Conservation (phyloP, 78 protist genomes). For the Dictyostelium brefeldianum region DNA sequence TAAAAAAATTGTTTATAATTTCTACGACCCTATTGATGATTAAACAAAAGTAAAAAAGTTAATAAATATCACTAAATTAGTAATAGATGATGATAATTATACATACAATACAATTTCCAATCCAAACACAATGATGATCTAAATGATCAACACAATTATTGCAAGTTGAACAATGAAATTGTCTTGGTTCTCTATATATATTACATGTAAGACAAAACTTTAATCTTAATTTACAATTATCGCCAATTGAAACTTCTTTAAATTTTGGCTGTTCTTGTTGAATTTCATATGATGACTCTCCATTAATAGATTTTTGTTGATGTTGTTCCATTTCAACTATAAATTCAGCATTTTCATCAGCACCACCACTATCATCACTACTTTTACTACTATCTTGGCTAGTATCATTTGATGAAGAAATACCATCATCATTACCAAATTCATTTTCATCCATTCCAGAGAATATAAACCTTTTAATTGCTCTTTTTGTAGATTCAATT, state of each 20-base stretch:
- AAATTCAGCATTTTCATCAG: background rate
- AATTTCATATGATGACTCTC: background rate
- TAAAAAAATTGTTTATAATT: conserved; percentile 39
- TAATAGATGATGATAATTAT: background rate
- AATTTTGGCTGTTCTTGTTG: background rate
- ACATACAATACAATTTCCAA: conserved; percentile 84
- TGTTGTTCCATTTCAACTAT: conserved; percentile 18
- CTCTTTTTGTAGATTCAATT: background rate
- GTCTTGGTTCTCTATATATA: conserved; percentile 85
- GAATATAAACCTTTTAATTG: background rate
- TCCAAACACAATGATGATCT: conserved; percentile 95
- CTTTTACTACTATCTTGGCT: background rate
- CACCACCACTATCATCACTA: background rate
- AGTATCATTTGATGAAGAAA: background rate
- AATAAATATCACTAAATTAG: background rate
- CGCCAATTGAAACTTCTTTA: background rate
- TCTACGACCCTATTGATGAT: background rate
- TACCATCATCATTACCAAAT: background rate
- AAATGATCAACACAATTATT: conserved; percentile 82
- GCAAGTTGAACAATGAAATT: conserved; percentile 85
- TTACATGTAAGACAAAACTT: conserved; percentile 81
- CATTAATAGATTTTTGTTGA: background rate
- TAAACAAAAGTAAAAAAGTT: too few relatives aligned
- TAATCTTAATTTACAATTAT: conserved; percentile 5
- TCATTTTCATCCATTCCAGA: conserved; percentile 11